phyloP scores from a whole-genome alignment of 1,139 yeast genomes.

The Taphrina flavorubra region DNA sequence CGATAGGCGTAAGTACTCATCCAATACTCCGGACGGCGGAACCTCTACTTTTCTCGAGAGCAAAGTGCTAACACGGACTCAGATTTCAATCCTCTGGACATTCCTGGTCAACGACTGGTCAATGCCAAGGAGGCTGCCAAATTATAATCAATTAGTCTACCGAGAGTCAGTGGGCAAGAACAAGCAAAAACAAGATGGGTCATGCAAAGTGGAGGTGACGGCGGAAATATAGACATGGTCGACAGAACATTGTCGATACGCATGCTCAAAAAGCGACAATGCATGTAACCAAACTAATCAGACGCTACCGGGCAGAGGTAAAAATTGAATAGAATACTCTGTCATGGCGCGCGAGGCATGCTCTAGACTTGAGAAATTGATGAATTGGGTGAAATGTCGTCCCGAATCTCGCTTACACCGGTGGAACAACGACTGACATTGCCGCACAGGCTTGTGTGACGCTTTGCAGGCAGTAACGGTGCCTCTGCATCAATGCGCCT shows the following conservation, averaged over 20 bases:
- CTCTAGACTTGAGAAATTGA: constrained; percentile 16
- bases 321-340: not conserved
- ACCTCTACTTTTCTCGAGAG: too few species aligned
- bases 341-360: not conserved
- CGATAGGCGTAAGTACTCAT: constrained; percentile 38
- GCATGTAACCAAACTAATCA: not conserved
- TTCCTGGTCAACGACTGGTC: constrained; percentile 41
- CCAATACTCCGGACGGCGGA: too few species aligned
- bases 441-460: constrained; percentile 4
- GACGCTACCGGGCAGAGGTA: too few species aligned
- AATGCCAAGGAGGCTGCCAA: constrained; percentile 29
- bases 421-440: not conserved
- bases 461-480: not conserved
- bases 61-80: too few species aligned
- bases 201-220: not conserved
- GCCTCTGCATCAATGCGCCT: not conserved
- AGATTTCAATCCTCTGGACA: constrained; percentile 41
- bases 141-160: not conserved
- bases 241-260: not conserved
- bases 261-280: constrained; percentile 6
- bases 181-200: not conserved
- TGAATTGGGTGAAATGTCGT: constrained; percentile 10
- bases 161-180: too few species aligned
- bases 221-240: not conserved
- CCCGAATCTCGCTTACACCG: not conserved